These are phyloP conservation scores for Talaromyces sp. DNA, from an alignment of 2,329 filamentous ascomycete species.

Conservation along the genomic window DNA sequence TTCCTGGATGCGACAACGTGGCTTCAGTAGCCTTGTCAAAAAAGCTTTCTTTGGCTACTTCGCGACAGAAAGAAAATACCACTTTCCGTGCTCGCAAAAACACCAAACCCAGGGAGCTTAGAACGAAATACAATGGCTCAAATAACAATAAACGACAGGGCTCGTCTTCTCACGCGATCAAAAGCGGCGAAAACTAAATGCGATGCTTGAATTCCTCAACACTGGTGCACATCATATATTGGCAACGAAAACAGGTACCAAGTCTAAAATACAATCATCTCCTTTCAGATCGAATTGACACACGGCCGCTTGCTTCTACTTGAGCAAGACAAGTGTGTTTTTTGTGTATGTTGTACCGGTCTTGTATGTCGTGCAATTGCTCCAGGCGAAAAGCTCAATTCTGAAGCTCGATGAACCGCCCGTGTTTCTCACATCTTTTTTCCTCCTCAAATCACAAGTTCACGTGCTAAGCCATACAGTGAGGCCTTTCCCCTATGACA, in stretches of 20 bases:
- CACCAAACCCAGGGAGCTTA: conserved; percentile 30
- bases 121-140: conserved; percentile 20
- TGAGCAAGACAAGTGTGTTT: background rate
- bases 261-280: background rate
- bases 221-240: background rate
- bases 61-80: conserved; percentile 28
- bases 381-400: background rate
- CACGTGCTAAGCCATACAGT: background rate
- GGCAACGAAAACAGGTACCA: background rate
- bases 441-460: background rate
- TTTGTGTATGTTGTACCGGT: background rate
- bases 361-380: conserved; percentile 4
- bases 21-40: conserved; percentile 41
- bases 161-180: conserved; percentile 22
- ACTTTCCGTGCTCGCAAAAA: conserved; percentile 31
- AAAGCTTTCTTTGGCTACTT: conserved; percentile 26
- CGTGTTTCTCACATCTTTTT: background rate
- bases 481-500: background rate
- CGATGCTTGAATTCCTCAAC: background rate
- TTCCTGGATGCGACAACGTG: conserved; percentile 46
- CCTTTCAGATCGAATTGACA: background rate
- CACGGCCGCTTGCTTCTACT: background rate
- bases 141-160: conserved; percentile 27
- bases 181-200: conserved; percentile 18
- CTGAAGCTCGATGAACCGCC: background rate